These are phyloP conservation scores for Fusarium incarnatum DNA, from an alignment of 2,329 filamentous ascomycete genomes.

Conservation along the genomic window DNA sequence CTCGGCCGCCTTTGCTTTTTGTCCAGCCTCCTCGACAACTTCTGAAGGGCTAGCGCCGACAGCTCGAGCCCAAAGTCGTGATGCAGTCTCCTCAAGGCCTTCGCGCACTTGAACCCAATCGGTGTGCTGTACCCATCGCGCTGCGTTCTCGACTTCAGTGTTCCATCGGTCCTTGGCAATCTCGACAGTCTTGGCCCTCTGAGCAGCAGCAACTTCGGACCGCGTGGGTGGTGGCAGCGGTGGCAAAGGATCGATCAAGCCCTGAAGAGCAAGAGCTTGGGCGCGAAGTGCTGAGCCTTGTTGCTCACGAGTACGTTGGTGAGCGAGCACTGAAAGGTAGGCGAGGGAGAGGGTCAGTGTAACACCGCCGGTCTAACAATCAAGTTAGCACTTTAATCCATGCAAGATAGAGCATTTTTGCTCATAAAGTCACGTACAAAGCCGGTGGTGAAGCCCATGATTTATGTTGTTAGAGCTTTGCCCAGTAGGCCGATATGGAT, in stretches of 20 bases:
- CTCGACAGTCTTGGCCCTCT: constrained; percentile 70
- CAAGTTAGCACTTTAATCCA: constrained; percentile 8
- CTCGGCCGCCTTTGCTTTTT: constrained; percentile 49
- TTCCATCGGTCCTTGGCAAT: constrained; percentile 84
- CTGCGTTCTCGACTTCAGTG: constrained; percentile 74
- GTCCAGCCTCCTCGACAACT: constrained; percentile 45
- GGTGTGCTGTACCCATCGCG: constrained; percentile 72
- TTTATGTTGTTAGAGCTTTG: constrained; percentile 43
- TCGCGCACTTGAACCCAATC: constrained; percentile 74
- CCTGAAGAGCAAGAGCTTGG: constrained; percentile 66
- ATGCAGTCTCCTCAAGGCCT: constrained; percentile 63
- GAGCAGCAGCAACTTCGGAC: constrained; percentile 62
- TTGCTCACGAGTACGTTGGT: constrained; percentile 73
- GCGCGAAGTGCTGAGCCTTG: constrained; percentile 68
- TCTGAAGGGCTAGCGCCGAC: constrained; percentile 53
- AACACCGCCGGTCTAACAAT: constrained; percentile 75
- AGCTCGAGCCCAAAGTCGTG: constrained; percentile 58
- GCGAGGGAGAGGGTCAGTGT: constrained; percentile 79
- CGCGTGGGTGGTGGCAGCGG: constrained; percentile 62
- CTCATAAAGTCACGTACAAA: constrained; percentile 68
- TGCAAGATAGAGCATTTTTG: neutral
- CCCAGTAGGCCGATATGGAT: constrained; percentile 44
- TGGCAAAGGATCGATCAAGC: constrained; percentile 62
- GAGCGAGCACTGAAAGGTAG: constrained; percentile 77
- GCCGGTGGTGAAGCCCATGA: constrained; percentile 79